Percentiles rank a stretch among this genome's conserved stretches.
Conservation (phyloP, 176 grass and related monocot species). For the Aegilops umbellulata region DNA sequence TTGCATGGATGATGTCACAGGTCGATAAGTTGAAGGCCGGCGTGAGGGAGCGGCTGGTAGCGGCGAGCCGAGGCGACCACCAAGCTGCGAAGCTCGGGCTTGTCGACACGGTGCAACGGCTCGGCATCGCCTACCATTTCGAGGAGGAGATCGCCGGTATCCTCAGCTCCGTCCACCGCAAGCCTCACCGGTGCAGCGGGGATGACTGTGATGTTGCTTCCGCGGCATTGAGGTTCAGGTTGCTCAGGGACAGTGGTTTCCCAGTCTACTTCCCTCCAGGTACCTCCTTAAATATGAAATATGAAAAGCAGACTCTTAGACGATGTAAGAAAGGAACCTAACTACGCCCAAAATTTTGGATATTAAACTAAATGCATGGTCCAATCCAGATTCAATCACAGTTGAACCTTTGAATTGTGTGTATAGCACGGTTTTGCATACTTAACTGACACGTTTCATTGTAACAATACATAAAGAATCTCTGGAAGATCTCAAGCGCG, state of each 20-base stretch:
- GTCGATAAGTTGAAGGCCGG: constrained; percentile 21
- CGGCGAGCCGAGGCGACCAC: not conserved
- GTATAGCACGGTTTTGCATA: not conserved
- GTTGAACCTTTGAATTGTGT: too few relatives aligned
- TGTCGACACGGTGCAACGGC: constrained; percentile 45
- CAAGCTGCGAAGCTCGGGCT: constrained; percentile 13
- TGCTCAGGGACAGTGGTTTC: constrained; percentile 42
- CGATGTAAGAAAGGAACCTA: too few relatives aligned
- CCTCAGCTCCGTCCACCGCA: not conserved
- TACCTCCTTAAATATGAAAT: not conserved
- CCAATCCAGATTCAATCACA: too few relatives aligned
- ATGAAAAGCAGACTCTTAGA: too few relatives aligned
- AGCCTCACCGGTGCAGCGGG: not conserved
- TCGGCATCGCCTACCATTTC: constrained; percentile 53
- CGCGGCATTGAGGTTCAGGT: constrained; percentile 37
- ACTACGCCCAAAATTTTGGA: too few relatives aligned
- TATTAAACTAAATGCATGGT: too few relatives aligned
- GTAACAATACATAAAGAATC: not conserved
- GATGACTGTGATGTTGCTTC: constrained; percentile 2
- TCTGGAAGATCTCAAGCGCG: not conserved
- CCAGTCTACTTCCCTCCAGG: constrained; percentile 18
- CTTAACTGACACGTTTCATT: not conserved
- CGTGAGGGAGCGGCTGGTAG: constrained; percentile 7
- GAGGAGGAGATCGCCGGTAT: constrained; percentile 29
- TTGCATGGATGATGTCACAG: not conserved